phyloP scores from a whole-genome alignment of 208 protist species.

The Leptomonas pyrrhocoris region DNA sequence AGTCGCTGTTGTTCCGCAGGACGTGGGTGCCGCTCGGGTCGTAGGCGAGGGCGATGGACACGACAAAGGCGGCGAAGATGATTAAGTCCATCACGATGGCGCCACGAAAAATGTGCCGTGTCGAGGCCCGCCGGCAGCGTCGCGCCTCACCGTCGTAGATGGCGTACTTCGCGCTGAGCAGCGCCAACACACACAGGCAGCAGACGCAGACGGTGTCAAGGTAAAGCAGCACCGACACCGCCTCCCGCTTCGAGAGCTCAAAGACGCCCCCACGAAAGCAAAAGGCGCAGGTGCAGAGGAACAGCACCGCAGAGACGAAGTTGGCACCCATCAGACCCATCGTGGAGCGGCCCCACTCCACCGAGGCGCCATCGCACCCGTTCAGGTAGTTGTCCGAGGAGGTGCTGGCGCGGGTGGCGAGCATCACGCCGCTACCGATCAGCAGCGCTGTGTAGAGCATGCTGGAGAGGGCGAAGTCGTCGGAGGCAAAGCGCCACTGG shows the following conservation, averaged over 20 bases:
- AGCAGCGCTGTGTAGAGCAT: slow-evolving; percentile 47
- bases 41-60: slow-evolving; percentile 52
- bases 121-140: slow-evolving; percentile 23
- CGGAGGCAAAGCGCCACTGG: slow-evolving; percentile 69
- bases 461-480: slow-evolving; percentile 81
- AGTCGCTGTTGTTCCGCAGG: slow-evolving; percentile 55
- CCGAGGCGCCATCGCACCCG: slow-evolving; percentile 6
- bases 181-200: slow-evolving; percentile 32
- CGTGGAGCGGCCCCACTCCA: slow-evolving; percentile 24
- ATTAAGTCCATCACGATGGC: slow-evolving; percentile 49
- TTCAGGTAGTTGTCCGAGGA: slow-evolving; percentile 21
- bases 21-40: slow-evolving; percentile 51
- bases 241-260: slow-evolving; percentile 60
- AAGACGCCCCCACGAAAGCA: slow-evolving; percentile 74
- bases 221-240: slow-evolving; percentile 68
- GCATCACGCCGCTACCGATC: slow-evolving; percentile 23
- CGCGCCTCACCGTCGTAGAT: slow-evolving; percentile 40
- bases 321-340: slow-evolving; percentile 45
- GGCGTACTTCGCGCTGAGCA: slow-evolving; percentile 39
- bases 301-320: slow-evolving; percentile 33
- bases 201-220: slow-evolving; percentile 34
- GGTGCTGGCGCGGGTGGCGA: slow-evolving; percentile 18
- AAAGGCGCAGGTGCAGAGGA: slow-evolving; percentile 43
- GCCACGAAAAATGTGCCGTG: slow-evolving; percentile 35
- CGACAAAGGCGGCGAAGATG: slow-evolving; percentile 31